phyloP scores from a whole-genome alignment of 2,329 filamentous ascomycete species.

The Penicillium sp. region DNA sequence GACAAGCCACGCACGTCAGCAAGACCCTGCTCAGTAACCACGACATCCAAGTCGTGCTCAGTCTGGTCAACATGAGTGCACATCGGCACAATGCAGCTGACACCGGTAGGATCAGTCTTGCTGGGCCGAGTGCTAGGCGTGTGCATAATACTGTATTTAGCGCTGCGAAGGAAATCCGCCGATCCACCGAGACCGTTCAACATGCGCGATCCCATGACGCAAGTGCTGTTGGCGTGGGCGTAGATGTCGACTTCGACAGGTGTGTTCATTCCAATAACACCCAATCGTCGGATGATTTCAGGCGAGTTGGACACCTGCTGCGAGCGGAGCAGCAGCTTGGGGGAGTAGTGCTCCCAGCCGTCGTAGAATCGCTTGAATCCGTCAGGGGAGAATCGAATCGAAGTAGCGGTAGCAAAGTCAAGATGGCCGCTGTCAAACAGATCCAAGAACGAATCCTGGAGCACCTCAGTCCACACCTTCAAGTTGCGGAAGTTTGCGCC shows the following conservation, averaged over 20 bases:
- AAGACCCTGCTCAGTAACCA: constrained; percentile 74
- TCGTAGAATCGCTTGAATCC: constrained; percentile 90
- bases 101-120: constrained; percentile 77
- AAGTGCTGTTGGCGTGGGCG: constrained; percentile 86
- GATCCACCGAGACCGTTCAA: constrained; percentile 79
- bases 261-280: constrained; percentile 92
- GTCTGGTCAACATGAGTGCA: constrained; percentile 90
- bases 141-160: constrained; percentile 92
- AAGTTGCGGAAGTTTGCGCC: constrained; percentile 79
- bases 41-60: constrained; percentile 85
- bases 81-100: constrained; percentile 89
- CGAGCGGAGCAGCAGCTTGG: constrained; percentile 80
- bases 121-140: constrained; percentile 75
- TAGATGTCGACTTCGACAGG: constrained; percentile 94
- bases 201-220: constrained; percentile 84
- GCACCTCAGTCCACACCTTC: constrained; percentile 89
- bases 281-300: constrained; percentile 82
- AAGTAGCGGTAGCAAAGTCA: constrained; percentile 86
- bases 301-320: constrained; percentile 86
- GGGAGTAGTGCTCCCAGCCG: constrained; percentile 73
- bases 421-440: constrained; percentile 84
- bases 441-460: constrained; percentile 89
- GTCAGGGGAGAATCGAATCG: constrained; percentile 84
- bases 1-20: constrained; percentile 80
- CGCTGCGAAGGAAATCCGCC: constrained; percentile 72